Base-by-base conservation (phyloP, 345 rosid species). In the Turnera subulata region DNA sequence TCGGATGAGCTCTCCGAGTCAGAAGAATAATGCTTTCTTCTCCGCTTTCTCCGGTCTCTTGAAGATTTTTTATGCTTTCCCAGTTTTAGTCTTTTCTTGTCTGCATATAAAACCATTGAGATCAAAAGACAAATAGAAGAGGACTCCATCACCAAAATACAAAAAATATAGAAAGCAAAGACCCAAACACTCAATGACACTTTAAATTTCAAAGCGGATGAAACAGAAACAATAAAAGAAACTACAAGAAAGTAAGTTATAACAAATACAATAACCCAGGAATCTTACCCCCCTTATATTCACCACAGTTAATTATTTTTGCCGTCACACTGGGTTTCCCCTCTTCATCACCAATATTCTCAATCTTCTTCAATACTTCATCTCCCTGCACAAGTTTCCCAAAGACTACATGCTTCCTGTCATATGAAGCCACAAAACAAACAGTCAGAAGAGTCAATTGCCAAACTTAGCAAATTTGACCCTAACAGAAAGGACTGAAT, bases 381-480 rank as follows among this genome's bases (percentile, higher is more conserved):
- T 77, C 72, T 50, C 99, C 99, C 67, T 73, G 85, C 67, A 90
- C 84, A 71, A 93, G 89, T 85, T 88, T 82, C 71, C 97, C 97
- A 50, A 93, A 93, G 58, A 82, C 95, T 54, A 93, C 82, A 76
- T 70, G 66, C 53, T 81, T 90, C 74, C 97, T 88, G 85, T 42
- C 56, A 74, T 33, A 56, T 39, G 38, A 56, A 29, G 51, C 6
- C 46, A 7, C 45, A 53, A 37, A 46, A 15, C 55, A 37, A 53
- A 39, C 6, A 50, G 46, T 13, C 45, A 2, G n/a, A 2, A 2
- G 13, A 42, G 4, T 42, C 12, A 15, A 42, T 4, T 13, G 2
- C 16, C 35, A 29, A 29, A 29, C 8, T 8, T 29, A 8, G 8
- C 35, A 3, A 3, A 29, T 29, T 29, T 3, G 35, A 8, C 5